Evolutionary conservation across 306 rosid genomes (phyloP).

Genomic region (Lathyrus aphaca): DNA sequence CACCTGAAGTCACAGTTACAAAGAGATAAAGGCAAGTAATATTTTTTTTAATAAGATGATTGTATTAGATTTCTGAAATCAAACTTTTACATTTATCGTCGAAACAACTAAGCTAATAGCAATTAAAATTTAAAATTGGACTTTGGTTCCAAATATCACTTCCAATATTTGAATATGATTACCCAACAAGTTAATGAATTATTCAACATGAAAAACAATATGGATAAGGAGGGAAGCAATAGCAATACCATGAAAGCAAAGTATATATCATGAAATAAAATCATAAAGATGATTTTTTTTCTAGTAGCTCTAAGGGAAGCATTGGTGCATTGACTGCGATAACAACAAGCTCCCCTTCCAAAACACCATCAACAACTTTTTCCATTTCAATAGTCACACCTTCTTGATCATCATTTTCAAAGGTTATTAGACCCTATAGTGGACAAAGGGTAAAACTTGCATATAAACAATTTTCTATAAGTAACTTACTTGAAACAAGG

Average conservation of each 20-base stretch:
- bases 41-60: neutral
- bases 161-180: neutral
- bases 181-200: neutral
- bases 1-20: conserved; percentile 52
- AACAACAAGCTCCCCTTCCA: conserved; percentile 90
- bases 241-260: neutral
- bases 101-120: conserved; percentile 1
- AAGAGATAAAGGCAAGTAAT: conserved; percentile 5
- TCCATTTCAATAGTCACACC: conserved; percentile 98
- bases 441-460: neutral
- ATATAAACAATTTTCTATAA: conserved; percentile 16
- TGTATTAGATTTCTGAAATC: conserved; percentile 21
- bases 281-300: neutral
- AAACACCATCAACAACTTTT: conserved; percentile 90
- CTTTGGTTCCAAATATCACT: conserved; percentile 10
- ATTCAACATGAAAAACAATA: too few relatives aligned
- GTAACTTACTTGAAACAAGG: conserved; percentile 46
- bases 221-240: too few relatives aligned
- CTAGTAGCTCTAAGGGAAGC: conserved; percentile 92
- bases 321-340: conserved; percentile 99
- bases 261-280: neutral
- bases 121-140: neutral
- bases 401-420: conserved; percentile 63
- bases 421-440: conserved; percentile 9
- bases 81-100: conserved; percentile 3